phyloP scores from a whole-genome alignment of 768 basidiomycete species.

The Chalciporus chontae region DNA sequence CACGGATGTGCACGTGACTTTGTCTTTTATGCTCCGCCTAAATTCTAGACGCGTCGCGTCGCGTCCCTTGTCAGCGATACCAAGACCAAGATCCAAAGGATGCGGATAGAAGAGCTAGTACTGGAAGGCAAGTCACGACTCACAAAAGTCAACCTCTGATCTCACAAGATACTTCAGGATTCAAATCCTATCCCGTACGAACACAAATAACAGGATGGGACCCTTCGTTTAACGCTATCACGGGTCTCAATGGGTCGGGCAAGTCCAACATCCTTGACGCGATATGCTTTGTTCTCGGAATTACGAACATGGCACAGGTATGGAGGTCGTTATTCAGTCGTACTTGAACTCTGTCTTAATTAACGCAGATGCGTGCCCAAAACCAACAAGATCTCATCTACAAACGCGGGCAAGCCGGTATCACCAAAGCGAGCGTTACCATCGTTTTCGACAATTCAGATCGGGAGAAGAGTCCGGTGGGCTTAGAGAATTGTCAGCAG shows the following conservation, averaged over 20 bases:
- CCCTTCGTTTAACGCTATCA: conserved; percentile 97
- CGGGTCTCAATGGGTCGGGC: conserved; percentile 91
- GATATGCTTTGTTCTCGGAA: conserved; percentile 97
- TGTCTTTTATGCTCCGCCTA: conserved; percentile 22
- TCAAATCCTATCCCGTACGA: conserved; percentile 96
- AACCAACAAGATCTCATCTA: conserved; percentile 99
- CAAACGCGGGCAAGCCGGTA: conserved; percentile 96
- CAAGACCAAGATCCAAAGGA: conserved; percentile 32
- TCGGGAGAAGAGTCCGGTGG: conserved; percentile 74
- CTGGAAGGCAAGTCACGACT: conserved; percentile 62
- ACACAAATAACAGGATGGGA: conserved; percentile 98
- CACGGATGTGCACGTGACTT: conserved; percentile 13
- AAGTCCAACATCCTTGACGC: conserved; percentile 99
- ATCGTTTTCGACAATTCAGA: conserved; percentile 99
- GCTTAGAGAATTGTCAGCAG: conserved; percentile 74
- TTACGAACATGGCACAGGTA: conserved; percentile 95
- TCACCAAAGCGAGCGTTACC: conserved; percentile 96
- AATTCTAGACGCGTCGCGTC: conserved; percentile 31
- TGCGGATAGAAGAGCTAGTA: conserved; percentile 95
- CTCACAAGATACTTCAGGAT: conserved; percentile 49
- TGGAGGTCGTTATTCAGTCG: conserved; percentile 12
- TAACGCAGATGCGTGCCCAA: conserved; percentile 78
- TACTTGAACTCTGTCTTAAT: background rate
- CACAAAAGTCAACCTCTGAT: background rate
- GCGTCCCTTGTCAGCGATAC: conserved; percentile 9